A percentile compares a stretch with the other conserved stretches of the same genome.
Evolutionary conservation across 345 rosid species (phyloP).

Genomic region (Eucalyptus guilfoylei): DNA sequence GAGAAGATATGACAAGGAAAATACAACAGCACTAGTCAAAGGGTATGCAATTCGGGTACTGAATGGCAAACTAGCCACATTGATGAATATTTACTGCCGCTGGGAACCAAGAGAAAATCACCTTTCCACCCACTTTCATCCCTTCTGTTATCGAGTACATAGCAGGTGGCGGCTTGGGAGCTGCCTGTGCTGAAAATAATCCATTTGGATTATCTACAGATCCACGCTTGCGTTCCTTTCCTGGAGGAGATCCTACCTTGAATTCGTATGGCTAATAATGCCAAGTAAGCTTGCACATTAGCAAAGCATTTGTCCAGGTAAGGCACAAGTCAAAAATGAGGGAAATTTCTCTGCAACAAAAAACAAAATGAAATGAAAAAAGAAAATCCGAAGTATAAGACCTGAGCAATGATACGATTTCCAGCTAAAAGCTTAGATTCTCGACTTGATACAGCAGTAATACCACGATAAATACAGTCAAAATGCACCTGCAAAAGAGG

Average conservation of each 20-base stretch:
- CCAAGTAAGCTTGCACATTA: neutral
- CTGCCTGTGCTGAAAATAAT: conserved; percentile 87
- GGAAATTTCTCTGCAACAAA: neutral
- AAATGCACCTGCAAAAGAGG: conserved; percentile 58
- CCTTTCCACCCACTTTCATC: conserved; percentile 95
- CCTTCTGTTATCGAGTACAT: conserved; percentile 70
- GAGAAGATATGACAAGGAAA: neutral
- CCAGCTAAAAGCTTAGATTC: conserved; percentile 95
- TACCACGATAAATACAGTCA: conserved; percentile 61
- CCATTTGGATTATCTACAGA: conserved; percentile 91
- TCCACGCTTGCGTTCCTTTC: conserved; percentile 81
- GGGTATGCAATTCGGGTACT: neutral
- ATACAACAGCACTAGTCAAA: neutral
- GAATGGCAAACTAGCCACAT: neutral
- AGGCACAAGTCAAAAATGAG: neutral
- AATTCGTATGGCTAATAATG: conserved; percentile 70
- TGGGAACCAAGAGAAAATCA: neutral
- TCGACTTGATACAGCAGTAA: conserved; percentile 75
- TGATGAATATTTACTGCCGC: neutral
- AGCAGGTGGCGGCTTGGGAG: conserved; percentile 97
- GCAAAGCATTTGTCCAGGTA: neutral
- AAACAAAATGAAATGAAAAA: neutral
- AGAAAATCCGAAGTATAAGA: neutral
- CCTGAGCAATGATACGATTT: conserved; percentile 87
- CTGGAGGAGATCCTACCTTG: conserved; percentile 76